phyloP scores from a whole-genome alignment of 208 protist genomes.

The Acanthamoeba healyi region DNA sequence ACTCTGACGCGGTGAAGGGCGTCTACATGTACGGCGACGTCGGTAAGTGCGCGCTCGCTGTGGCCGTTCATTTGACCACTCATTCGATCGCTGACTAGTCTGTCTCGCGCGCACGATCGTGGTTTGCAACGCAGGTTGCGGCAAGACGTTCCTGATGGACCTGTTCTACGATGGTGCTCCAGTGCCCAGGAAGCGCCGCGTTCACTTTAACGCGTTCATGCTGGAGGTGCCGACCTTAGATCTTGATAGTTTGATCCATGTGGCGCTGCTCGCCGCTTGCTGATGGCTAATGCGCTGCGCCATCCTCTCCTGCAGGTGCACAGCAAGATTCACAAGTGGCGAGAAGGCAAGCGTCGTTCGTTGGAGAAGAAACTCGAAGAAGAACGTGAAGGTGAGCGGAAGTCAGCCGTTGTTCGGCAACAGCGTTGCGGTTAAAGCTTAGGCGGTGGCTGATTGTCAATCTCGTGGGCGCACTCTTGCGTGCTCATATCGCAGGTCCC shows the following conservation, averaged over 20 bases:
- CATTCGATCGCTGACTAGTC: not conserved
- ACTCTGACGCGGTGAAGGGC: slow-evolving; percentile 87
- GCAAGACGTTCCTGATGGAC: slow-evolving; percentile 97
- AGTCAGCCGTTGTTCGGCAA: not conserved
- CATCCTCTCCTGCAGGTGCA: slow-evolving; percentile 42
- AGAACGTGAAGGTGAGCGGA: slow-evolving; percentile 3
- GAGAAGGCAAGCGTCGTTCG: not conserved
- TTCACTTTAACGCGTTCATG: slow-evolving; percentile 98
- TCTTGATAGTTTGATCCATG: not conserved
- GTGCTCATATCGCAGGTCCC: not conserved
- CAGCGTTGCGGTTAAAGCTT: too few relatives aligned
- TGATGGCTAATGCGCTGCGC: not conserved
- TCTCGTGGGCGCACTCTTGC: too few relatives aligned
- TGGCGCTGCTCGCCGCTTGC: not conserved
- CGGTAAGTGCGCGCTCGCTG: too few relatives aligned
- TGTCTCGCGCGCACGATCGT: not conserved
- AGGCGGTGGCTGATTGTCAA: too few relatives aligned
- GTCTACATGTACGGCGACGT: slow-evolving; percentile 96
- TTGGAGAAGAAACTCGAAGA: slow-evolving; percentile 32
- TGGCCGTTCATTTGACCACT: not conserved
- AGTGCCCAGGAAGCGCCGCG: slow-evolving; percentile 89
- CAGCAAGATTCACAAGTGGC: slow-evolving; percentile 74
- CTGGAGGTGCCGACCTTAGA: slow-evolving; percentile 91
- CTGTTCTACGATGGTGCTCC: slow-evolving; percentile 93
- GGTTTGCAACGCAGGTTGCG: slow-evolving; percentile 90